These are phyloP conservation scores for Saccharomycopsis sp. DNA, from an alignment of 805 yeast genomes.

Conservation along the genomic window DNA sequence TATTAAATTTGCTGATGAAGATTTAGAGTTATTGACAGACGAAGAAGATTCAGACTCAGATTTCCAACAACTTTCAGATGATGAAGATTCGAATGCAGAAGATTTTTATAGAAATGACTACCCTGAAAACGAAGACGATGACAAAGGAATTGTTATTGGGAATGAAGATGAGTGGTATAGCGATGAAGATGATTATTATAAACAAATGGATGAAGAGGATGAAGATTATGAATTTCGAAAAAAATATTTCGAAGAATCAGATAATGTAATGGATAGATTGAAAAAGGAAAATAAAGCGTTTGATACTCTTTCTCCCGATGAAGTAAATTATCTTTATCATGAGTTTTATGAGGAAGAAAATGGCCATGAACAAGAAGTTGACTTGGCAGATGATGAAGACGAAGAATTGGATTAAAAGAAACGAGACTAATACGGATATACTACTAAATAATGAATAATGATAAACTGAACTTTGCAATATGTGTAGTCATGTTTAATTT, in stretches of 20 bases:
- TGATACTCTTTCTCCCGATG: conserved; percentile 6
- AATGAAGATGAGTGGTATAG: conserved; percentile 29
- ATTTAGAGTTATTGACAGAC: conserved; percentile 25
- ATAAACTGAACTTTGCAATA: too few species aligned
- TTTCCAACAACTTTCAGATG: conserved; percentile 40
- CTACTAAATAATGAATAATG: too few species aligned
- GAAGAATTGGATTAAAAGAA: neutral
- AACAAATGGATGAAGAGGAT: conserved; percentile 21
- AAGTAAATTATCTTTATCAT: conserved; percentile 15
- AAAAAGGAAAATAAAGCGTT: conserved; percentile 6
- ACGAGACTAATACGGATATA: neutral
- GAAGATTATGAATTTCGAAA: conserved; percentile 2
- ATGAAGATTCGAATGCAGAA: conserved; percentile 86
- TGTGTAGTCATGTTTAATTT: too few species aligned
- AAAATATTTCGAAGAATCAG: neutral
- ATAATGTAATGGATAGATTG: conserved; percentile 1
- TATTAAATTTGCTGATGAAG: conserved; percentile 30
- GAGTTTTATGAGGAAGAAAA: conserved; percentile 12
- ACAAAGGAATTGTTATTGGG: conserved; percentile 27
- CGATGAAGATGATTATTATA: conserved; percentile 25
- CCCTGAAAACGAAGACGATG: conserved; percentile 87
- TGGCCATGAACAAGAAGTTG: neutral
- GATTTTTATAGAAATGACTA: conserved; percentile 87
- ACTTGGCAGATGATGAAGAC: too few species aligned
- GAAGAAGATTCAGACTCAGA: conserved; percentile 30